Percentiles rank a stretch among this genome's conserved stretches.
These are phyloP conservation scores for Suhomyces maxii DNA, from an alignment of 1,139 yeast species.

Conservation along the genomic window DNA sequence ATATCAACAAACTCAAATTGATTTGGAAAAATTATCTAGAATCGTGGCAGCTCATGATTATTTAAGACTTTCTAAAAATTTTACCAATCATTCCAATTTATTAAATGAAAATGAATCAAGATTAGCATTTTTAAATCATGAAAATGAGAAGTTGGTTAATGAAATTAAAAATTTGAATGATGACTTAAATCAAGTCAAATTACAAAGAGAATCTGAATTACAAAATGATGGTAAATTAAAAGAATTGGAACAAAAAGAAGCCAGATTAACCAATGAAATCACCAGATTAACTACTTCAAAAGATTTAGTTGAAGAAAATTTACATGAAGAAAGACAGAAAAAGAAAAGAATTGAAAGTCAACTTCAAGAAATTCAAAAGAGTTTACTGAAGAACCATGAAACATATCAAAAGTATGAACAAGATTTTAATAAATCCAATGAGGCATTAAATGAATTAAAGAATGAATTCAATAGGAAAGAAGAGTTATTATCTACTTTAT, in stretches of 20 bases:
- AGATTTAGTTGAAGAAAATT: constrained; percentile 56
- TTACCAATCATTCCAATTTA: constrained; percentile 40
- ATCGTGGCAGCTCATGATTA: constrained; percentile 81
- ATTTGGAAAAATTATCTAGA: constrained; percentile 71
- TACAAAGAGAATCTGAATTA: constrained; percentile 58
- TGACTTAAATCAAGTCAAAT: constrained; percentile 59
- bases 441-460: constrained; percentile 44
- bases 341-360: constrained; percentile 18
- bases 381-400: constrained; percentile 33
- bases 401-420: constrained; percentile 28
- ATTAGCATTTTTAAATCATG: constrained; percentile 35
- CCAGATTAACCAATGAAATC: constrained; percentile 59
- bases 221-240: constrained; percentile 63
- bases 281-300: constrained; percentile 67
- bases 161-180: constrained; percentile 63
- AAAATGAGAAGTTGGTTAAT: constrained; percentile 43
- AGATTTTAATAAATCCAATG: constrained; percentile 46
- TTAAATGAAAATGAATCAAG: constrained; percentile 37
- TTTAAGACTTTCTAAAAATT: constrained; percentile 41
- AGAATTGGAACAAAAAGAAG: constrained; percentile 60
- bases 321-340: constrained; percentile 45
- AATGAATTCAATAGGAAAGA: constrained; percentile 62
- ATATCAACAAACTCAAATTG: constrained; percentile 80
- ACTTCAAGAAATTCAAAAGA: constrained; percentile 17
- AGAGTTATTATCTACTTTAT: constrained; percentile 76